phyloP scores from a whole-genome alignment of 2,329 filamentous ascomycete genomes.

The Aaosphaeria arxii region DNA sequence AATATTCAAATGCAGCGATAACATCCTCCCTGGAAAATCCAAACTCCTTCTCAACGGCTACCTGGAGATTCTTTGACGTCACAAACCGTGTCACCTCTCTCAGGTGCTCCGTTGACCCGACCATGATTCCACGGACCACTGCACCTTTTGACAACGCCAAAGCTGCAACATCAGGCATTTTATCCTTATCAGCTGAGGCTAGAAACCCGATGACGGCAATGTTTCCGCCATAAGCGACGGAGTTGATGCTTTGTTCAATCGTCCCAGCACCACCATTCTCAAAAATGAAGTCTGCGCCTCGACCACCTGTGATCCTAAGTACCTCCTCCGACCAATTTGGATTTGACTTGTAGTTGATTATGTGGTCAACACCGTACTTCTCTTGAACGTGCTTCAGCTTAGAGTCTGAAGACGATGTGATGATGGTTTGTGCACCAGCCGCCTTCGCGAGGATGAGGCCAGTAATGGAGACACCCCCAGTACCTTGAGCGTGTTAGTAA shows the following conservation, averaged over 20 bases:
- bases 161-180: conserved; percentile 47
- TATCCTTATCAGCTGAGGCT: conserved; percentile 48
- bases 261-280: conserved; percentile 53
- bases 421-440: conserved; percentile 49
- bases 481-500: conserved; percentile 29
- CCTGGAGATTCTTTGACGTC: conserved; percentile 38
- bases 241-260: conserved; percentile 45
- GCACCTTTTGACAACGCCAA: conserved; percentile 50
- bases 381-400: conserved; percentile 53
- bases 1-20: conserved; percentile 26
- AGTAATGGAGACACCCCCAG: conserved; percentile 43
- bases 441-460: conserved; percentile 42
- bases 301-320: conserved; percentile 43
- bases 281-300: conserved; percentile 50
- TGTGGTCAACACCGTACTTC: conserved; percentile 55
- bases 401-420: conserved; percentile 56
- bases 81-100: conserved; percentile 44
- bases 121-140: conserved; percentile 58
- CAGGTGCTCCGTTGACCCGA: conserved; percentile 56
- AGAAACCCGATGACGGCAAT: conserved; percentile 37
- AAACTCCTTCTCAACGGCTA: conserved; percentile 42
- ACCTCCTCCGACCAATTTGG: conserved; percentile 61
- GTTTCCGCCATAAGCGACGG: conserved; percentile 28
- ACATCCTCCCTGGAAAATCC: conserved; percentile 23
- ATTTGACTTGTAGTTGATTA: conserved; percentile 60